phyloP scores from a whole-genome alignment of 768 basidiomycete species.

The Mycena rebaudengoi region DNA sequence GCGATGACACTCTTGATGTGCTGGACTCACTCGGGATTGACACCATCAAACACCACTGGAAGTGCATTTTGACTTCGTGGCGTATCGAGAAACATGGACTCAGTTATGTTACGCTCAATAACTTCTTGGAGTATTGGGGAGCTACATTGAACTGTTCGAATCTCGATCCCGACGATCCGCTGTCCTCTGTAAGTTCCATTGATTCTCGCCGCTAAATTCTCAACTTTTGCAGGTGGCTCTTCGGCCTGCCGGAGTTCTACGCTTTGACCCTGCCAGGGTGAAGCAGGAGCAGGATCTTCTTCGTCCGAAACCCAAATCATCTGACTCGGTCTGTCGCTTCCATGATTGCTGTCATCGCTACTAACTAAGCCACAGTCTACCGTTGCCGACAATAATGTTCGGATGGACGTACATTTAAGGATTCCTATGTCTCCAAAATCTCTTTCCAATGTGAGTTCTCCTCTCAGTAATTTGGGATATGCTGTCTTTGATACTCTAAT shows the following conservation, averaged over 20 bases:
- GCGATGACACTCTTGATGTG: background rate
- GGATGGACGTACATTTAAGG: too few relatives aligned
- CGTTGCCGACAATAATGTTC: background rate
- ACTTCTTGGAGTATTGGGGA: background rate
- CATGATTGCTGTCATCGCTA: background rate
- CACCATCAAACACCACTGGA: constrained; percentile 6
- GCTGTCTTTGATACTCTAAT: background rate
- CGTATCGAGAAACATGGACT: constrained; percentile 3
- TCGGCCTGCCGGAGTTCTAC: background rate
- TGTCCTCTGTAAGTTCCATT: background rate
- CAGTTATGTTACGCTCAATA: background rate
- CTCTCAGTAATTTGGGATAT: background rate
- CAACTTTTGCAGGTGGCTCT: background rate
- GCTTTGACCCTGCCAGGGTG: background rate
- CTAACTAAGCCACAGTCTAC: background rate
- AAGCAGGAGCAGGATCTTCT: background rate
- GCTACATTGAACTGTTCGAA: too few relatives aligned
- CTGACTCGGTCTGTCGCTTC: too few relatives aligned
- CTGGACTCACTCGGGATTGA: background rate
- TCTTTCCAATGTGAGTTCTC: background rate
- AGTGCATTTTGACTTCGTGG: background rate
- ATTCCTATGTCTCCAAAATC: too few relatives aligned
- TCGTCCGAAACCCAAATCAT: background rate
- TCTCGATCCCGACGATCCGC: background rate
- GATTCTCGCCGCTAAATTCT: too few relatives aligned